Base-by-base conservation (phyloP, 371 early-diverging fungal species). In the Apophysomyces variabilis region DNA sequence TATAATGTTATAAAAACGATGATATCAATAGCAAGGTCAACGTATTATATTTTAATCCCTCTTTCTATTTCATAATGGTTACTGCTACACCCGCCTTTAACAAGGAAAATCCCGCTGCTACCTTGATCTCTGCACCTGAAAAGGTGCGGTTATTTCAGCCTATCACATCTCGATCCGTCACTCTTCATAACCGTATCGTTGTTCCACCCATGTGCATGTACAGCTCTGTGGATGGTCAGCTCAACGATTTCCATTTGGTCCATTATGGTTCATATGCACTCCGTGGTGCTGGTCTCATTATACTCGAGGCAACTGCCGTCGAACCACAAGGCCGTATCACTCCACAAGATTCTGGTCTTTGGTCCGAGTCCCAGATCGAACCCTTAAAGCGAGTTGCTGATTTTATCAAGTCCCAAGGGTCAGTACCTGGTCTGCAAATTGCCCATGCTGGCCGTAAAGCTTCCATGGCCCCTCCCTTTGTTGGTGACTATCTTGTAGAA, bases 381-480 rank as follows among this genome's bases (percentile, higher is more conserved):
- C 75, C 82, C 5, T 63, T 92, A 21, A 79, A 78, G 58, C 84
- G 84, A 13, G 83, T 94, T 1, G 89, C 83, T 13, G 80, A 86
- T 61, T 83, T 85, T 67, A 71, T 86, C 57, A 91, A 95, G 64
- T 76, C 80, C 7, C 86, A 86, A 59, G 90, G 89, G 13, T 66
- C 79, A 21, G 72, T 83, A 36, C 67, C 85, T 6, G 94, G 87
- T 50, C 80, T 94, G 58, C 96, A 96, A 66, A 73, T 96, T 7
- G 92, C 86, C 0, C 95, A 95, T 66, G 92, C 93, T 11, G 96
- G 96, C 11, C 80, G 95, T 44, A 94, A 95, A 66, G 88, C 91
- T 1, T 90, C 90, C 7, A 85, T 81, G 21, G 74, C 76, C 18
- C 82, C 90, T 5, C 83, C 87, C 12, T 67, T 67, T 64, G 80